Conservation (phyloP, 2,329 filamentous ascomycete species). For the Aureobasidium leucospermi region DNA sequence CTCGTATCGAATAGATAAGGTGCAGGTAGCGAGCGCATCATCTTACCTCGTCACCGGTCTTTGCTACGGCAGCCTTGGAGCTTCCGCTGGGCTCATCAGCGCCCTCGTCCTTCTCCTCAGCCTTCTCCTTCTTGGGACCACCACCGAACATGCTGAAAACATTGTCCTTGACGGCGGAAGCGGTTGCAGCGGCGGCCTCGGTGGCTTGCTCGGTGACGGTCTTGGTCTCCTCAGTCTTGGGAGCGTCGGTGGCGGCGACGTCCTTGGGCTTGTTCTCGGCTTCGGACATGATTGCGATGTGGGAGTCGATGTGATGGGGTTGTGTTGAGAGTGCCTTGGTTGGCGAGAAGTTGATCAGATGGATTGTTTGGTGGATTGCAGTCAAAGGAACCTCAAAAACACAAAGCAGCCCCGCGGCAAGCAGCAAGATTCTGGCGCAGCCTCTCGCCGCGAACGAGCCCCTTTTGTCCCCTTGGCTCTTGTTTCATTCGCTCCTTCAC, state of each 20-base stretch:
- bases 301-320: background rate
- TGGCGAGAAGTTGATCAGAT: background rate
- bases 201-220: conserved; percentile 18
- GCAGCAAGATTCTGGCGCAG: background rate
- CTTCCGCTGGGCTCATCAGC: conserved; percentile 82
- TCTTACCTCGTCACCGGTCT: conserved; percentile 58
- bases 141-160: conserved; percentile 99
- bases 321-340: background rate
- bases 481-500: background rate
- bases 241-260: background rate
- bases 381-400: background rate
- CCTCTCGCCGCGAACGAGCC: no score
- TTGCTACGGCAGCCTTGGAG: conserved; percentile 51
- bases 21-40: background rate
- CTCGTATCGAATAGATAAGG: background rate
- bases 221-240: conserved; percentile 10
- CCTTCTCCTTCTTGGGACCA: conserved; percentile 94
- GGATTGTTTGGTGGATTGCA: background rate
- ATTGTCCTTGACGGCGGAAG: conserved; percentile 41
- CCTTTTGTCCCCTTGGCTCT: background rate
- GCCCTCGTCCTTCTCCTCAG: conserved; percentile 65
- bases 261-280: conserved; percentile 14
- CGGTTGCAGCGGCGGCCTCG: conserved; percentile 30
- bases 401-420: background rate
- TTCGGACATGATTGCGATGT: conserved; percentile 7